Percentiles rank a stretch among this genome's conserved stretches.
Evolutionary conservation across 176 grass and related monocot species (phyloP).

Genomic region (Zoysia japonica): DNA sequence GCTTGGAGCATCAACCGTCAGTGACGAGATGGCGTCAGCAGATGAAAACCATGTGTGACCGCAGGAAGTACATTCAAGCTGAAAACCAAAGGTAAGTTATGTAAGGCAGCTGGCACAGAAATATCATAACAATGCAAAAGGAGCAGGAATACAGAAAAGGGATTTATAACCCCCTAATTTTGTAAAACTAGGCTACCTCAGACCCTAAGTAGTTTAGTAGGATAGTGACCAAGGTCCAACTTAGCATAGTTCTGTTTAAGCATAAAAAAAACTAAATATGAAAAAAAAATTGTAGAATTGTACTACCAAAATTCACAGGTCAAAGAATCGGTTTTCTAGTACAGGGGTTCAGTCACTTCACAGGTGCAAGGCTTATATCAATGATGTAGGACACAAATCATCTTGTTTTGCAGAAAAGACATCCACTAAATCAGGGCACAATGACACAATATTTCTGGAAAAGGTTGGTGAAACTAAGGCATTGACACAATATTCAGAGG

Average conservation of each 20-base stretch:
- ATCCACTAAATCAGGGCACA: constrained; percentile 1
- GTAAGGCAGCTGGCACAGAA: constrained; percentile 4
- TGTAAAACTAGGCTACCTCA: not conserved
- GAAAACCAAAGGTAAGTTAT: constrained; percentile 14
- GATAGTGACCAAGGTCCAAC: too few relatives aligned
- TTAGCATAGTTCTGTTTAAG: too few relatives aligned
- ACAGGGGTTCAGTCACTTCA: not conserved
- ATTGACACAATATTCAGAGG: not conserved
- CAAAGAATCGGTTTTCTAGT: not conserved
- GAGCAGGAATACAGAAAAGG: not conserved
- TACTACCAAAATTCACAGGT: not conserved
- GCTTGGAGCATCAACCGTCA: constrained; percentile 62
- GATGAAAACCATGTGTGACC: constrained; percentile 78
- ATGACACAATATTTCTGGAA: constrained; percentile 4
- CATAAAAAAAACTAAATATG: not conserved
- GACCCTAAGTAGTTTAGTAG: not conserved
- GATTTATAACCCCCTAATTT: not conserved
- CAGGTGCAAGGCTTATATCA: not conserved
- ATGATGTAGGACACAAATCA: not conserved
- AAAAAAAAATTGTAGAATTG: not conserved
- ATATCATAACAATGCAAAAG: not conserved
- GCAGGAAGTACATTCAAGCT: constrained; percentile 86
- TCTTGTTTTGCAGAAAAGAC: constrained; percentile 2
- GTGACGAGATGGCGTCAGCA: constrained; percentile 68
- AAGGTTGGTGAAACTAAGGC: not conserved